phyloP scores from a whole-genome alignment of 2,329 filamentous ascomycete genomes.

The Ilyonectria robusta region DNA sequence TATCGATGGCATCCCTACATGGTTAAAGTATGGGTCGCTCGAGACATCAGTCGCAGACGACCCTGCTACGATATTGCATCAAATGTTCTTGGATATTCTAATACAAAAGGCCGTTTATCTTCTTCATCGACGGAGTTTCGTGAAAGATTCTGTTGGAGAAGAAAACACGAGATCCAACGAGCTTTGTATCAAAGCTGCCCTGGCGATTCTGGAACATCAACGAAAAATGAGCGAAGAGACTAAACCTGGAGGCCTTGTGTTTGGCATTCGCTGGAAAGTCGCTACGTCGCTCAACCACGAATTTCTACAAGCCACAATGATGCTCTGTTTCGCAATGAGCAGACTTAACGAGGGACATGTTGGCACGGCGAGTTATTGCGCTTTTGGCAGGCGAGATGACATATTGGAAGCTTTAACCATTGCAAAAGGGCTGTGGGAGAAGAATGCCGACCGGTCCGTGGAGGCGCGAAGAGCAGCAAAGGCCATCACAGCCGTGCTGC shows the following conservation, averaged over 20 bases:
- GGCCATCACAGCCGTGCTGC: conserved; percentile 7
- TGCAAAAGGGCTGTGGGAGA: conserved; percentile 11
- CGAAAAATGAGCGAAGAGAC: conserved; percentile 35
- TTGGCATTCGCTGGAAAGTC: conserved; percentile 39
- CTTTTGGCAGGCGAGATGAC: not conserved
- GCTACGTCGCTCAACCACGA: conserved; percentile 34
- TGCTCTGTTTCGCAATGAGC: conserved; percentile 37
- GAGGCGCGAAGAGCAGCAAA: conserved; percentile 21
- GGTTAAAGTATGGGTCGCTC: conserved; percentile 14
- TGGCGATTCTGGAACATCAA: conserved; percentile 36
- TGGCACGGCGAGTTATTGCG: not conserved
- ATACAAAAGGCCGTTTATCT: conserved; percentile 26
- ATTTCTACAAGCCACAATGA: conserved; percentile 38
- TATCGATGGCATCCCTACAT: conserved; percentile 8
- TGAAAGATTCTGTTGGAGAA: conserved; percentile 1
- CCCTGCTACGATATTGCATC: conserved; percentile 19
- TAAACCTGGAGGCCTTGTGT: conserved; percentile 37
- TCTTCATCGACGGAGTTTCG: conserved; percentile 27
- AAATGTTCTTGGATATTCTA: conserved; percentile 22
- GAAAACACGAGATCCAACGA: conserved; percentile 16
- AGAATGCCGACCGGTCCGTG: conserved; percentile 8
- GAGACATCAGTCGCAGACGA: conserved; percentile 12
- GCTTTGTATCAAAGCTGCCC: conserved; percentile 25
- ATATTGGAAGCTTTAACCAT: not conserved
- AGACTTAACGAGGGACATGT: not conserved